Evolutionary conservation across 148 eudicot genomes (phyloP).

Genomic region (Rhododendron williamsianum): DNA sequence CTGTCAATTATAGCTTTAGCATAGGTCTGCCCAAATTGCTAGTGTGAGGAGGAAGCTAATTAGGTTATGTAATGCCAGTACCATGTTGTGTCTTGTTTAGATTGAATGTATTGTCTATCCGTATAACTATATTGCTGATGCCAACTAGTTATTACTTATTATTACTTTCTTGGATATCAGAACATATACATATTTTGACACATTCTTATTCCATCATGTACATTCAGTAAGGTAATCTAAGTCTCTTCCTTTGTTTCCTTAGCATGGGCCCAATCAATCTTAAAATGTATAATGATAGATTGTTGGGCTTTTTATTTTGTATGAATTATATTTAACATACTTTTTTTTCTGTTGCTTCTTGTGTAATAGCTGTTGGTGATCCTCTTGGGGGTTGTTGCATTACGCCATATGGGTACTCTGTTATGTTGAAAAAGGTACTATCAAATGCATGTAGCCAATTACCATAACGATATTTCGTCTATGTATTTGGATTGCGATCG

Average conservation of each 20-base stretch:
- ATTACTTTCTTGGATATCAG: not conserved
- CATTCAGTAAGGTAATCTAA: not conserved
- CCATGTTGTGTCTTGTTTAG: not conserved
- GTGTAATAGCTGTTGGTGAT: conserved; percentile 66
- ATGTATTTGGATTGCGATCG: not conserved
- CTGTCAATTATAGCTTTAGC: not conserved
- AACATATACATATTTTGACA: not conserved
- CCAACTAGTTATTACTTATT: not conserved
- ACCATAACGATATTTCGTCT: not conserved
- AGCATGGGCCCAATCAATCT: not conserved
- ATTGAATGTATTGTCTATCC: not conserved
- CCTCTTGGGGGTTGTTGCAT: conserved; percentile 97
- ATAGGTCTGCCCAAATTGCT: not conserved
- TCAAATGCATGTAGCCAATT: not conserved
- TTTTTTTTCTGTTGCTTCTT: conserved; percentile 10
- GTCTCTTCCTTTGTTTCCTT: not conserved
- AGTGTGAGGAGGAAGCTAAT: not conserved
- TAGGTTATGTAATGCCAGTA: not conserved
- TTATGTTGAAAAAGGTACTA: conserved; percentile 76
- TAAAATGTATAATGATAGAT: not conserved
- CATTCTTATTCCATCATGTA: not conserved
- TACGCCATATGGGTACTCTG: conserved; percentile 81
- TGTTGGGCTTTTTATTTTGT: not conserved
- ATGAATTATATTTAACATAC: not conserved
- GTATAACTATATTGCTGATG: not conserved